These are phyloP conservation scores for Botrytis medusae DNA, from an alignment of 2,329 filamentous ascomycete species.

Conservation along the genomic window DNA sequence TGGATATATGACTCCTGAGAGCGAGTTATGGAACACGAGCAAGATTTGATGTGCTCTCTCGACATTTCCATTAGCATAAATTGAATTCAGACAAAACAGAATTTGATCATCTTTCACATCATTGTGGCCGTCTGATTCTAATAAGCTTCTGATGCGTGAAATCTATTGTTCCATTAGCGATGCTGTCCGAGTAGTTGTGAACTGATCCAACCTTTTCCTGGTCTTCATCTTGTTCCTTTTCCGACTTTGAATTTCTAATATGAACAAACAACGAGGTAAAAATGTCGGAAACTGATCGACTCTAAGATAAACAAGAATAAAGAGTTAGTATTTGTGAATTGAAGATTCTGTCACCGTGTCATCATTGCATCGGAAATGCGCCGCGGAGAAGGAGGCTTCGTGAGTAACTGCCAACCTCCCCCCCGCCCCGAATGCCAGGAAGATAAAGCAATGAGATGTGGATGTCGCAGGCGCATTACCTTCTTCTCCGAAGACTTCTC, in stretches of 20 bases:
- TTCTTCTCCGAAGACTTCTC: slow-evolving; percentile 46
- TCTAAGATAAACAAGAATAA: slow-evolving; percentile 41
- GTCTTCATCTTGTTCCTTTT: slow-evolving; percentile 50
- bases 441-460: slow-evolving; percentile 17
- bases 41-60: slow-evolving; percentile 76
- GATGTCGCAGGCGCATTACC: slow-evolving; percentile 42
- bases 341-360: slow-evolving; percentile 22
- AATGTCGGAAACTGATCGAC: slow-evolving; percentile 54
- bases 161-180: slow-evolving; percentile 42
- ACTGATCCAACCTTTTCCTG: slow-evolving; percentile 42
- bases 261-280: slow-evolving; percentile 68
- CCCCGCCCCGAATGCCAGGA: slow-evolving; percentile 28
- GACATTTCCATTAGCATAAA: slow-evolving; percentile 66
- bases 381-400: slow-evolving; percentile 24
- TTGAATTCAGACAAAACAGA: slow-evolving; percentile 59
- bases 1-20: slow-evolving; percentile 72
- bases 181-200: neutral
- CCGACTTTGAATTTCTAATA: slow-evolving; percentile 47
- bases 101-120: slow-evolving; percentile 61
- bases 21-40: slow-evolving; percentile 75
- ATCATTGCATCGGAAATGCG: slow-evolving; percentile 27
- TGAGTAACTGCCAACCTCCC: neutral
- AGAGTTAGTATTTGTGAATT: slow-evolving; percentile 33
- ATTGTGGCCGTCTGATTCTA: slow-evolving; percentile 54
- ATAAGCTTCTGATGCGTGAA: slow-evolving; percentile 51